Evolutionary conservation across 2,329 filamentous ascomycete species (phyloP).

Genomic region (Trichoderma semiorbis): DNA sequence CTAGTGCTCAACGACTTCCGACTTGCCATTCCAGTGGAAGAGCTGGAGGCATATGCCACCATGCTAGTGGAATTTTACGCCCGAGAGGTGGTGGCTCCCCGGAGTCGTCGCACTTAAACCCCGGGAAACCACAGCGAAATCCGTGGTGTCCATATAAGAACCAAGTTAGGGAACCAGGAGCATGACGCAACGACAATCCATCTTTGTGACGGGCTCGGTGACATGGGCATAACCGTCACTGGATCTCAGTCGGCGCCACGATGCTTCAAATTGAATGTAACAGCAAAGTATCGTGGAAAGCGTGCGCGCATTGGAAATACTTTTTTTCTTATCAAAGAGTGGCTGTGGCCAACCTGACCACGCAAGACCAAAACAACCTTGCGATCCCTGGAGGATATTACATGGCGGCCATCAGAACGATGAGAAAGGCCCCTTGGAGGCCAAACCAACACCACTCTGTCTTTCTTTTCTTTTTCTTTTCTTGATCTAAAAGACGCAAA

Average conservation of each 20-base stretch:
- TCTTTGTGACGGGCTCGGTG: not conserved
- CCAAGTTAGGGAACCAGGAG: not conserved
- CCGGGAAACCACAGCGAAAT: not conserved
- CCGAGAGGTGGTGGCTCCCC: slow-evolving; percentile 66
- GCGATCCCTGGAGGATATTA: not conserved
- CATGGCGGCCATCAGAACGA: not conserved
- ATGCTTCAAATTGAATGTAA: not conserved
- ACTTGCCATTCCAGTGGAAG: slow-evolving; percentile 87
- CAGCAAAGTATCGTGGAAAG: not conserved
- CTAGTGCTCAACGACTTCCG: slow-evolving; percentile 94
- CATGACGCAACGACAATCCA: not conserved
- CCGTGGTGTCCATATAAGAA: not conserved
- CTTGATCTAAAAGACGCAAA: not conserved
- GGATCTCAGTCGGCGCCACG: not conserved
- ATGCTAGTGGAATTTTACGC: slow-evolving; percentile 99
- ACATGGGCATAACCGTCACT: not conserved
- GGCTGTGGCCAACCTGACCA: not conserved
- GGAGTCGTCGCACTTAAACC: not conserved
- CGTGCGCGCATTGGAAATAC: not conserved
- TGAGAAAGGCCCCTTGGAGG: not conserved
- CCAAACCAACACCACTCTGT: not conserved
- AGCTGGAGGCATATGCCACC: slow-evolving; percentile 93
- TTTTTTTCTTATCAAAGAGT: not conserved
- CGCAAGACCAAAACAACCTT: not conserved
- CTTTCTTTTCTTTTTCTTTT: not conserved